phyloP scores from a whole-genome alignment of 108 stramenopile species.

The Tribonema minus region DNA sequence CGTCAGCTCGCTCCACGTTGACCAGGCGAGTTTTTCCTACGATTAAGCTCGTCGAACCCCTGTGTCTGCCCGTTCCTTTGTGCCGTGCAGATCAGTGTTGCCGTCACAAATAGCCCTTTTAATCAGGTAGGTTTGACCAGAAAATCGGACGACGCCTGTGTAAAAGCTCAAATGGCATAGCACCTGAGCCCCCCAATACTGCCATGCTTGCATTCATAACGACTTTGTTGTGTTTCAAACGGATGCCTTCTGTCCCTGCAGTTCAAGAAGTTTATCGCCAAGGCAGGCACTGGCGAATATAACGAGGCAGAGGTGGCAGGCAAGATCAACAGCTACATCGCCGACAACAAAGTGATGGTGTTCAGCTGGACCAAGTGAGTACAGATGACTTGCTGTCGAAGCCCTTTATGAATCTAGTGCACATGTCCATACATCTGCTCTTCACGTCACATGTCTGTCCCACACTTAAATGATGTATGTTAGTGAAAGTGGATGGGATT shows the following conservation, averaged over 20 bases:
- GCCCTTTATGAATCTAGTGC: background rate
- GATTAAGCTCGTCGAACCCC: no score
- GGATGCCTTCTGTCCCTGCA: background rate
- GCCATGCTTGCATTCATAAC: background rate
- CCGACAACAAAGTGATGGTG: constrained; percentile 64
- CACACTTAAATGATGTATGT: background rate
- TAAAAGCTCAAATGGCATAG: background rate
- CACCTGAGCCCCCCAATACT: background rate
- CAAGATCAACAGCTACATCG: constrained; percentile 62
- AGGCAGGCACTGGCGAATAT: constrained; percentile 73
- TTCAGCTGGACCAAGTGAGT: constrained; percentile 59
- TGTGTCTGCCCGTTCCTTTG: no score
- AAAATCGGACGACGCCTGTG: background rate
- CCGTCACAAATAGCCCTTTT: background rate
- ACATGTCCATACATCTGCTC: background rate
- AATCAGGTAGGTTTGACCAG: background rate
- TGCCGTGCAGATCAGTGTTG: background rate
- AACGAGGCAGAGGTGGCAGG: constrained; percentile 61
- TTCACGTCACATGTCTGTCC: background rate
- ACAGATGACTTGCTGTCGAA: background rate
- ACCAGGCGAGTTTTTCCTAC: no score
- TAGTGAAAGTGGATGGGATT: no score
- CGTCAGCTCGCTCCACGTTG: no score
- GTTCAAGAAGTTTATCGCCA: constrained; percentile 72
- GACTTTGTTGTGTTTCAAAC: background rate